phyloP scores from a whole-genome alignment of 306 rosid species.

The Dalbergia cultrata region DNA sequence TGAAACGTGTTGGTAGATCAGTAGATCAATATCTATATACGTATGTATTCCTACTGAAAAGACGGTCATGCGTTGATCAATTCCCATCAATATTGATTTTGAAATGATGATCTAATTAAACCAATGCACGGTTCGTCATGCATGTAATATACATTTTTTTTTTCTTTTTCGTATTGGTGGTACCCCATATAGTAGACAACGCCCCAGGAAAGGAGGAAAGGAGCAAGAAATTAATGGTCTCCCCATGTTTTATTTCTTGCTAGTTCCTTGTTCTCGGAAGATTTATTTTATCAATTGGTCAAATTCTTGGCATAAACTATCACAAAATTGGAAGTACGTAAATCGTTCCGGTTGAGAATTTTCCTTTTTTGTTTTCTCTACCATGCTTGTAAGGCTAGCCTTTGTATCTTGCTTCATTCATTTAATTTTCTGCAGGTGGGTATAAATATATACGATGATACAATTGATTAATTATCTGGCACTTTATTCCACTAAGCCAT shows the following conservation, averaged over 20 bases:
- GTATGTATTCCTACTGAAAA: not conserved
- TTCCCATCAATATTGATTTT: slow-evolving; percentile 23
- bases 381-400: not conserved
- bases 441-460: slow-evolving; percentile 14
- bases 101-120: slow-evolving; percentile 31
- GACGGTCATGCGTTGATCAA: not conserved
- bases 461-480: slow-evolving; percentile 17
- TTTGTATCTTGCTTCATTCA: slow-evolving; percentile 25
- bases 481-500: slow-evolving; percentile 8
- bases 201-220: slow-evolving; percentile 41
- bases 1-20: not conserved
- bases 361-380: slow-evolving; percentile 2
- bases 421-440: slow-evolving; percentile 23
- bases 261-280: not conserved
- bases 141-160: slow-evolving; percentile 48
- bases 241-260: not conserved
- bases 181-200: slow-evolving; percentile 18
- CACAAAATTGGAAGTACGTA: not conserved
- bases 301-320: slow-evolving; percentile 33
- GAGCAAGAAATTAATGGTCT: slow-evolving; percentile 1
- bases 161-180: slow-evolving; percentile 37
- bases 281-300: slow-evolving; percentile 14
- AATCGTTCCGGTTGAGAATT: slow-evolving; percentile 7
- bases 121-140: not conserved
- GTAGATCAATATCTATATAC: too few relatives aligned